phyloP scores from a whole-genome alignment of 1,139 yeast genomes.

The Ogataea hybrid region DNA sequence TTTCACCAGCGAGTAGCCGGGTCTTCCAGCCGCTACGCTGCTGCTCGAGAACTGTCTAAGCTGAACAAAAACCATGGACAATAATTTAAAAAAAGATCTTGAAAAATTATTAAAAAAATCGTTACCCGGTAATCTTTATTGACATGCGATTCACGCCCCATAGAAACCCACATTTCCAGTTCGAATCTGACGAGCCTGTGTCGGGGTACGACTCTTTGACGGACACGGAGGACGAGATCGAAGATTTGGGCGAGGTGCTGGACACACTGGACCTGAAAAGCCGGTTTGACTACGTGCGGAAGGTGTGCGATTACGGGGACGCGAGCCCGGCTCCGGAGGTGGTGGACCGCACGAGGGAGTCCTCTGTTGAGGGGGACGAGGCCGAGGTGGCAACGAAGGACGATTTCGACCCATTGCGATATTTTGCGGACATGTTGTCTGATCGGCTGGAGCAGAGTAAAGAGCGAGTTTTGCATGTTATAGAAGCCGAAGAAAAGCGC shows the following conservation, averaged over 20 bases:
- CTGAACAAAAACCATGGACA: slow-evolving; percentile 5
- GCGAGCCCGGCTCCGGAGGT: too few species aligned
- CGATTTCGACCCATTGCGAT: not conserved
- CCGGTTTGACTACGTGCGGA: slow-evolving; percentile 11
- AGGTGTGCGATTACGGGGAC: slow-evolving; percentile 7
- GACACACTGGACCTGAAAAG: slow-evolving; percentile 24
- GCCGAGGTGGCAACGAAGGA: not conserved
- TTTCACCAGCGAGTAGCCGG: slow-evolving; percentile 75
- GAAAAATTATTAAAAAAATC: slow-evolving; percentile 5
- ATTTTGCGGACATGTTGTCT: slow-evolving; percentile 1
- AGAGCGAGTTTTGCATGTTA: slow-evolving; percentile 2
- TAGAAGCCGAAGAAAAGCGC: slow-evolving; percentile 10
- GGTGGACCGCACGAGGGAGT: too few species aligned
- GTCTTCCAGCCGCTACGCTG: slow-evolving; percentile 40
- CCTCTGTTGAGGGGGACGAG: too few species aligned
- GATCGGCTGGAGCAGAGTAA: slow-evolving; percentile 3
- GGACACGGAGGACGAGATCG: slow-evolving; percentile 11
- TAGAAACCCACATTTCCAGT: slow-evolving; percentile 21
- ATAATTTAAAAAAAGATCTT: not conserved
- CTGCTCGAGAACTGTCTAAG: slow-evolving; percentile 48
- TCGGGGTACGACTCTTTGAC: slow-evolving; percentile 29
- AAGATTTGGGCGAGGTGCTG: slow-evolving; percentile 22
- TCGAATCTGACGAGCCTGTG: slow-evolving; percentile 17
- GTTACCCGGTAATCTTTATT: slow-evolving; percentile 5
- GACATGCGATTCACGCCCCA: slow-evolving; percentile 33